These are phyloP conservation scores for Pedinophyceae sp. DNA, from an alignment of 139 green algal genomes.

Conservation along the genomic window DNA sequence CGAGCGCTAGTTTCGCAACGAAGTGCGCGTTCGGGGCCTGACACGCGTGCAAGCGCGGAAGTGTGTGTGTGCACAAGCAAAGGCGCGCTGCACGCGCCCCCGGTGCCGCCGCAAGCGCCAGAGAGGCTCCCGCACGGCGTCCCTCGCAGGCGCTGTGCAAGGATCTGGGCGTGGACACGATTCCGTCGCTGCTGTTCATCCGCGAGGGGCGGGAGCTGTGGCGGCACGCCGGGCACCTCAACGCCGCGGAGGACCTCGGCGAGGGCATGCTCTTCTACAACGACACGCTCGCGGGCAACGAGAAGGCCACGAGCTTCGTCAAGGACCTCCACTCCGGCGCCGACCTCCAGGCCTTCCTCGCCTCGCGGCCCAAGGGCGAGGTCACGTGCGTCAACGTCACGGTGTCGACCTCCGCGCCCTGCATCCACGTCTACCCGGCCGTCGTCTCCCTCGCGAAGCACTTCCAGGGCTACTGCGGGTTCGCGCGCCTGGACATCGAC, in stretches of 20 bases:
- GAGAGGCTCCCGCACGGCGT: no score
- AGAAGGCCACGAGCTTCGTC: conserved; percentile 32
- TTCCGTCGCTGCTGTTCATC: conserved; percentile 71
- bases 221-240: conserved; percentile 45
- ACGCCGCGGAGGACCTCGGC: conserved; percentile 2
- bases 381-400: conserved; percentile 16
- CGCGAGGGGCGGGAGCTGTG: conserved; percentile 40
- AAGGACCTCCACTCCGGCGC: conserved; percentile 28
- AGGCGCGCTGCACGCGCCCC: no score
- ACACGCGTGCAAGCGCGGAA: no score
- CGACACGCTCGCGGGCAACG: conserved; percentile 30
- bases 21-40: no score
- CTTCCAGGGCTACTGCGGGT: conserved; percentile 22
- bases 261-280: conserved; percentile 46
- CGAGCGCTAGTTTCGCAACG: no score
- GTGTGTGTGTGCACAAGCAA: no score
- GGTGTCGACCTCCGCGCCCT: conserved; percentile 16
- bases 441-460: conserved; percentile 44
- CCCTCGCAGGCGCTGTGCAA: no score
- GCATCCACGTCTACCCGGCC: conserved; percentile 51
- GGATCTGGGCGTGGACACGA: conserved; percentile 38
- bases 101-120: no score
- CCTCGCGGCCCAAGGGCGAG: neutral
- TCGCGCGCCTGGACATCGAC: conserved; percentile 38
- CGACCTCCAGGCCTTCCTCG: conserved; percentile 32